These are phyloP conservation scores for Fomitiporia mediterranea DNA, from an alignment of 1,284 basidiomycete genomes.

Conservation along the genomic window DNA sequence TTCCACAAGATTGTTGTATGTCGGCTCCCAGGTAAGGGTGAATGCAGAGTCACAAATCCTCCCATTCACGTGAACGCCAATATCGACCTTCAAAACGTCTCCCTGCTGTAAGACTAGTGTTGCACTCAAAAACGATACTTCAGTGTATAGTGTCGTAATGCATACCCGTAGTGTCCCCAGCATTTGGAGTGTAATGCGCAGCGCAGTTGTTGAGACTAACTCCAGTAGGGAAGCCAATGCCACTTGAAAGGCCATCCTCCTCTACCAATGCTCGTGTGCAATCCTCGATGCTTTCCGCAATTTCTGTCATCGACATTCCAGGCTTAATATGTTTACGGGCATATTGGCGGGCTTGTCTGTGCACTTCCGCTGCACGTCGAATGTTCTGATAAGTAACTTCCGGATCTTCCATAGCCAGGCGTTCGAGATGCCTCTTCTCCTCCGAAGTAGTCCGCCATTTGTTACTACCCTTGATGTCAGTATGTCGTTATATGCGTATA, in stretches of 20 bases:
- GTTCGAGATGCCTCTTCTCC: constrained; percentile 85
- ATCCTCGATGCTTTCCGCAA: constrained; percentile 92
- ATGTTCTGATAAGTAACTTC: constrained; percentile 85
- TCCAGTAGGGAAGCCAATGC: constrained; percentile 97
- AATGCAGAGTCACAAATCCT: constrained; percentile 96
- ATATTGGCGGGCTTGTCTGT: constrained; percentile 85
- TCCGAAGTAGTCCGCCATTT: constrained; percentile 85
- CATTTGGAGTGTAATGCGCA: constrained; percentile 96
- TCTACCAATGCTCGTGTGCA: constrained; percentile 89
- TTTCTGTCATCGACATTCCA: constrained; percentile 94
- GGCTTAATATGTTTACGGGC: constrained; percentile 85
- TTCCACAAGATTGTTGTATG: constrained; percentile 85
- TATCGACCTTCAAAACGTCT: constrained; percentile 96
- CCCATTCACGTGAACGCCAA: constrained; percentile 96
- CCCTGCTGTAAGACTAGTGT: constrained; percentile 70
- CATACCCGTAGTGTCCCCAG: constrained; percentile 82
- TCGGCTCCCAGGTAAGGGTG: constrained; percentile 86
- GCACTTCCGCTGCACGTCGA: constrained; percentile 92
- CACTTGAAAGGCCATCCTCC: constrained; percentile 80
- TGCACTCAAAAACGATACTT: constrained; percentile 20
- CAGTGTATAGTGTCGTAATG: constrained; percentile 13
- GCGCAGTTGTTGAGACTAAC: constrained; percentile 92
- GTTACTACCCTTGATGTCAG: constrained; percentile 44
- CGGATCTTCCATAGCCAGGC: constrained; percentile 72
- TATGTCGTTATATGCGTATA: constrained; percentile 14